Conservation (phyloP, 176 grass and related monocot genomes). For the Oropetium thomaeum region DNA sequence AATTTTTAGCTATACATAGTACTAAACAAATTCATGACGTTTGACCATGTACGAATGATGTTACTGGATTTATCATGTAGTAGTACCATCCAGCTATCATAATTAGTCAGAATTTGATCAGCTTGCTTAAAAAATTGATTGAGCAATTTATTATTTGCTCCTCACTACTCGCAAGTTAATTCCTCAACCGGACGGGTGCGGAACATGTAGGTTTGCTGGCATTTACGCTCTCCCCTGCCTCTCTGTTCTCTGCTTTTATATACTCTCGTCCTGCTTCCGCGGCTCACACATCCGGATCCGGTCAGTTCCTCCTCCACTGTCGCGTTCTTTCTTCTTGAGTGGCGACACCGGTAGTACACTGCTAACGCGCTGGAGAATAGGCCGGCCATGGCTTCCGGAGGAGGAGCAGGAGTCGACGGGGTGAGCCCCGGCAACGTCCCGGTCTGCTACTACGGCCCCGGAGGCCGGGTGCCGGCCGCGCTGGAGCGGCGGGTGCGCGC, state of each 20-base stretch:
- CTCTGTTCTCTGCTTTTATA: constrained; percentile 30
- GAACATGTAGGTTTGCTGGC: constrained; percentile 15
- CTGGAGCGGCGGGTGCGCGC: constrained; percentile 73
- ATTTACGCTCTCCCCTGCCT: constrained; percentile 23
- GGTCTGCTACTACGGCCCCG: constrained; percentile 57
- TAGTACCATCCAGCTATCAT: too few relatives aligned
- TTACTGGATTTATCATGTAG: too few relatives aligned
- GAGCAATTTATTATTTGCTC: neutral
- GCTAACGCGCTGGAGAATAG: neutral
- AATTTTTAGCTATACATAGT: too few relatives aligned
- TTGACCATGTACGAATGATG: too few relatives aligned
- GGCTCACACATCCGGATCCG: constrained; percentile 16
- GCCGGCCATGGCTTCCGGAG: constrained; percentile 34
- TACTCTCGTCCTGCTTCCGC: constrained; percentile 14
- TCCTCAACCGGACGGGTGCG: neutral
- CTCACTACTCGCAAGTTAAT: neutral
- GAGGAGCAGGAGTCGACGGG: constrained; percentile 7
- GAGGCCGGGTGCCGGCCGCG: constrained; percentile 38
- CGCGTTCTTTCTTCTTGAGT: neutral
- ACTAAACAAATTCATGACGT: too few relatives aligned
- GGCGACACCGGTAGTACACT: neutral
- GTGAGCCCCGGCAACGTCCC: constrained; percentile 70
- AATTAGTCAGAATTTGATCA: too few relatives aligned
- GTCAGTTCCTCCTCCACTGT: neutral
- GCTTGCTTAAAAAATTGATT: too few relatives aligned